Evolutionary conservation across 139 green algal genomes (phyloP).

Genomic region (Auxenochlorella pyrenoidosa): DNA sequence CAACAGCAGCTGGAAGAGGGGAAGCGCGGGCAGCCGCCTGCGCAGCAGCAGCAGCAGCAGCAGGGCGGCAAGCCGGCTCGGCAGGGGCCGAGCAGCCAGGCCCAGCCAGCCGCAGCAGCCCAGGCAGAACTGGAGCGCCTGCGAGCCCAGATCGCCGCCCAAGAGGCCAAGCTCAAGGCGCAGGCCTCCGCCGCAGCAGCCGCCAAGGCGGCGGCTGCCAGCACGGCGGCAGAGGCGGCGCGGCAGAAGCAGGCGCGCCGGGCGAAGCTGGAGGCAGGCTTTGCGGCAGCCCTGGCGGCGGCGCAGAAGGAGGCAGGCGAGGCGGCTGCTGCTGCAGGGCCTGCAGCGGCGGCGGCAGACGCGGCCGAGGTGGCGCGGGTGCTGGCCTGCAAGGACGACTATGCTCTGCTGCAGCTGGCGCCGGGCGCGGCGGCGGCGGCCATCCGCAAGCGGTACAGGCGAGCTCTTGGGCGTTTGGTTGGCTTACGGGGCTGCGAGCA

Average conservation of each 20-base stretch:
- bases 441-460: constrained; percentile 26
- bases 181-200: not conserved
- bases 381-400: constrained; percentile 9
- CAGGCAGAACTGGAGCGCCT: constrained; percentile 5
- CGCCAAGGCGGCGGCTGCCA: not conserved
- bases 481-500: no score
- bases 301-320: constrained; percentile 12
- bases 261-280: constrained; percentile 13
- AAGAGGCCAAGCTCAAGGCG: not conserved
- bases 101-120: not conserved
- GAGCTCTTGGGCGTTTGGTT: not conserved
- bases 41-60: constrained; percentile 2
- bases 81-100: not conserved
- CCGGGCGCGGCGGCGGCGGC: constrained; percentile 5
- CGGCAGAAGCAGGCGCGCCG: not conserved
- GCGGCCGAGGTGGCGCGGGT: constrained; percentile 19
- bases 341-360: not conserved
- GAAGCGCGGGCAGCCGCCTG: not conserved
- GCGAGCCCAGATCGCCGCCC: not conserved
- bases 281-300: constrained; percentile 20
- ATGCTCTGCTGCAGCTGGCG: constrained; percentile 23
- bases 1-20: no score
- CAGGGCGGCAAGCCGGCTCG: not conserved
- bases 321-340: not conserved
- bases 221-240: not conserved